Conservation (phyloP, 148 eudicot genomes). For the Nepenthes gracilis region DNA sequence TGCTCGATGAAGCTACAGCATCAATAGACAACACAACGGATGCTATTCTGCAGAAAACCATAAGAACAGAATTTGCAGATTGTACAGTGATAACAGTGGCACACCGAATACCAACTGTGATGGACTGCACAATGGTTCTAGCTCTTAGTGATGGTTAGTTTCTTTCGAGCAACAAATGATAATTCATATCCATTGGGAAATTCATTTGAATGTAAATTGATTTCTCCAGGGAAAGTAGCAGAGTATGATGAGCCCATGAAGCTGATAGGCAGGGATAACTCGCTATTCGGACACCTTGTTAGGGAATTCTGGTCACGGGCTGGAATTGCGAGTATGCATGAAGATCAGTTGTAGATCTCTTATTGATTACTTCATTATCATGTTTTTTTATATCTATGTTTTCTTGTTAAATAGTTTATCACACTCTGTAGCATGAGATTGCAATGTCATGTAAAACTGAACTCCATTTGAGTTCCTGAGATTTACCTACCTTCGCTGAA, state of each 20-base stretch:
- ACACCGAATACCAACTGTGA: conserved; percentile 43
- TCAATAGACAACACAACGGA: conserved; percentile 36
- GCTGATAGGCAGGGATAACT: conserved; percentile 28
- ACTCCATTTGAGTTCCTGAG: too few relatives aligned
- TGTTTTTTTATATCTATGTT: too few relatives aligned
- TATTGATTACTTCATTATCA: not conserved
- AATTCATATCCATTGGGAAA: not conserved
- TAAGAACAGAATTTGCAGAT: conserved; percentile 34
- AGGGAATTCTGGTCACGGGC: conserved; percentile 26
- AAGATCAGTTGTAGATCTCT: not conserved
- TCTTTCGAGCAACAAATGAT: not conserved
- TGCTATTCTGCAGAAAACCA: conserved; percentile 26
- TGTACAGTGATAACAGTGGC: conserved; percentile 34
- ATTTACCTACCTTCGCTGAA: too few relatives aligned
- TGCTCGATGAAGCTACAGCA: conserved; percentile 27
- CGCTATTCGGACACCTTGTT: conserved; percentile 43
- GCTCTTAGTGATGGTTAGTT: conserved; percentile 31
- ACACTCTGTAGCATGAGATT: too few relatives aligned
- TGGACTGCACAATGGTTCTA: conserved; percentile 43
- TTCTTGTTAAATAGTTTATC: too few relatives aligned
- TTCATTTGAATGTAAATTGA: not conserved
- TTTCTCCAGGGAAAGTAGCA: not conserved
- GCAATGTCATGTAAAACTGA: too few relatives aligned
- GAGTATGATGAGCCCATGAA: conserved; percentile 40
- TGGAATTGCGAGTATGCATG: not conserved